Evolutionary conservation across 192 early-diverging fungal species (phyloP).

Genomic region (Geosiphon pyriformis): DNA sequence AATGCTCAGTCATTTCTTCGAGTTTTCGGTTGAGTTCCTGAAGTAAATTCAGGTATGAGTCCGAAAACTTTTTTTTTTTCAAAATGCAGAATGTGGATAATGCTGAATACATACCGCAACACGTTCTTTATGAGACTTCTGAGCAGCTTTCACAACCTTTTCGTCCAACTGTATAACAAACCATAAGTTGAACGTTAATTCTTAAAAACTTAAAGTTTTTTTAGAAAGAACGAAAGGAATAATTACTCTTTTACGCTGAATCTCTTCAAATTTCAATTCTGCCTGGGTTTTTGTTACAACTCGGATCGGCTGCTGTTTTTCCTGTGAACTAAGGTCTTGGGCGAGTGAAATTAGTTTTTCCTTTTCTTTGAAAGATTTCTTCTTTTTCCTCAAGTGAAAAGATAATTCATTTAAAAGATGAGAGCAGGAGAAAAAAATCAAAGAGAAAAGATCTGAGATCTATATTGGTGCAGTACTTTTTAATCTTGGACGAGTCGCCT

Average conservation of each 20-base stretch:
- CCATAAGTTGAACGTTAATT: neutral
- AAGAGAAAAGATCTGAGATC: neutral
- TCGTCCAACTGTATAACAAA: conserved; percentile 53
- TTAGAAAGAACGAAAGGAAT: neutral
- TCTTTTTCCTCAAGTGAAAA: conserved; percentile 44
- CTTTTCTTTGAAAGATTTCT: conserved; percentile 41
- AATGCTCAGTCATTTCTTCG: conserved; percentile 69
- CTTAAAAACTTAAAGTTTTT: neutral
- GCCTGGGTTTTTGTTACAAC: conserved; percentile 59
- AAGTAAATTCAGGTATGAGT: neutral
- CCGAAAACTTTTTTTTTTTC: neutral
- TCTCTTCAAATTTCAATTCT: conserved; percentile 67
- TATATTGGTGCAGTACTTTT: conserved; percentile 35
- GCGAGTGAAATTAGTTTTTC: conserved; percentile 37
- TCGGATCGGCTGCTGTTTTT: conserved; percentile 27
- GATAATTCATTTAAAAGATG: neutral
- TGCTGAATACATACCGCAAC: conserved; percentile 49
- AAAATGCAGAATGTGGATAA: neutral
- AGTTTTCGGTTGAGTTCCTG: conserved; percentile 72
- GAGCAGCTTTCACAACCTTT: conserved; percentile 56
- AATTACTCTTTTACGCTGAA: conserved; percentile 54
- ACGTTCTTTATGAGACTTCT: conserved; percentile 69
- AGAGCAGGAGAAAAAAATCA: neutral
- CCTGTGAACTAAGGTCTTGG: conserved; percentile 29
- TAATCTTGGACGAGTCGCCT: conserved; percentile 40